phyloP scores from a whole-genome alignment of 2,329 filamentous ascomycete genomes.

The Alternaria arbusti region DNA sequence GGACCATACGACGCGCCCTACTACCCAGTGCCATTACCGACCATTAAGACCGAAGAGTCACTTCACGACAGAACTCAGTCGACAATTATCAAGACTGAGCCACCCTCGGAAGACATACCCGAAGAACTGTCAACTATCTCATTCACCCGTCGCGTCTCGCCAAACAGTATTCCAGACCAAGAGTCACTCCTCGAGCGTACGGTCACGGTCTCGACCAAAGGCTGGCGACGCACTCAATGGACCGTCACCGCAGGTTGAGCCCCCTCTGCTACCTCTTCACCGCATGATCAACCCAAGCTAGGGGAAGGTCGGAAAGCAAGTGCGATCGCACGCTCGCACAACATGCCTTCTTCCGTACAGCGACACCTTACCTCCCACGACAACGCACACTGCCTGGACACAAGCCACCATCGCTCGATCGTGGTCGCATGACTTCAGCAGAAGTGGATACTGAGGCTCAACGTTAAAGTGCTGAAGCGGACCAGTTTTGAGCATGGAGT shows the following conservation, averaged over 20 bases:
- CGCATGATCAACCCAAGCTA: background rate
- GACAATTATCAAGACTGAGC: slow-evolving; percentile 1
- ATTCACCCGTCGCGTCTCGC: slow-evolving; percentile 38
- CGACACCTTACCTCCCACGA: background rate
- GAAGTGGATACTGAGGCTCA: background rate
- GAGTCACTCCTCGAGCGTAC: slow-evolving; percentile 30
- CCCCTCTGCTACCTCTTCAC: background rate
- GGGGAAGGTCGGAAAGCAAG: background rate
- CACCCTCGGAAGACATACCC: slow-evolving; percentile 1
- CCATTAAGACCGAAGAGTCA: slow-evolving; percentile 16
- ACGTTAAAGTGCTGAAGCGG: background rate
- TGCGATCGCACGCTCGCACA: background rate
- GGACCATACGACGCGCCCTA: slow-evolving; percentile 46
- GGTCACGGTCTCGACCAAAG: slow-evolving; percentile 36
- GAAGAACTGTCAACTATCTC: slow-evolving; percentile 16
- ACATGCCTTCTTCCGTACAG: background rate
- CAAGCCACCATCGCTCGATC: slow-evolving; percentile 2
- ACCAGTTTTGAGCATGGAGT: background rate
- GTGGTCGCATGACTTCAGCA: background rate
- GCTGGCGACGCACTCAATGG: slow-evolving; percentile 47
- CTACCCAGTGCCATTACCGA: slow-evolving; percentile 42
- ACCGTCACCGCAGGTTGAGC: slow-evolving; percentile 39
- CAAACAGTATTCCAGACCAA: slow-evolving; percentile 21
- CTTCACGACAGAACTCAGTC: slow-evolving; percentile 21
- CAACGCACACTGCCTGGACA: background rate